Conservation (phyloP, 345 rosid genomes). For the Salix exigua region DNA sequence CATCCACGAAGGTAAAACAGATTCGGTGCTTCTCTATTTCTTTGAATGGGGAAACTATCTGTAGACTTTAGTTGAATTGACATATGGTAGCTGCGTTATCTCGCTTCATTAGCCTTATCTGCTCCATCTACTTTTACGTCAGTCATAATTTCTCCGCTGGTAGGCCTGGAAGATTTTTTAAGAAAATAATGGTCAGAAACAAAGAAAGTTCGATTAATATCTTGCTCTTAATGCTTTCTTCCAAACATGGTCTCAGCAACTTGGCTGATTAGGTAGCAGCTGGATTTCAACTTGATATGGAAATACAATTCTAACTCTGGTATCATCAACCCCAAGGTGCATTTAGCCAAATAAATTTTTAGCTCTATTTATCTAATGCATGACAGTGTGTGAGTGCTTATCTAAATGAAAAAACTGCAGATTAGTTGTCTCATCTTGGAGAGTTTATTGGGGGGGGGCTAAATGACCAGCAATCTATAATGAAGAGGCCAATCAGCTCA, state of each 20-base stretch:
- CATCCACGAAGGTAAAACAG: neutral
- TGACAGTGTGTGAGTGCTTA: no score
- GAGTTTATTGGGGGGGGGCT: neutral
- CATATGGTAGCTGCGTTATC: neutral
- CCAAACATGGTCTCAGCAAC: no score
- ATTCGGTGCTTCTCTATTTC: neutral
- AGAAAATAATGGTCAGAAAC: conserved; percentile 1
- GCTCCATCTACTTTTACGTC: conserved; percentile 11
- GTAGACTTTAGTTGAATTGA: neutral
- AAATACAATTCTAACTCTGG: no score
- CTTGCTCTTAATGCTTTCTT: no score
- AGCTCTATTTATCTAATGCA: no score
- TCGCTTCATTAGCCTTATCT: neutral
- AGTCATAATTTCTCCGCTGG: conserved; percentile 34
- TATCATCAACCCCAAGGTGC: no score
- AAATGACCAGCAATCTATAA: neutral
- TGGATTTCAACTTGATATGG: no score
- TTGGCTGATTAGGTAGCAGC: no score
- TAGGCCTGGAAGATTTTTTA: conserved; percentile 25
- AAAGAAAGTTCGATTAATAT: neutral
- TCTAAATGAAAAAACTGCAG: no score
- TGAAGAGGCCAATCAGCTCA: neutral
- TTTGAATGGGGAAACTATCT: neutral
- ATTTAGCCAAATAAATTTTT: no score
- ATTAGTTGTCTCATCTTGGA: no score